These are phyloP conservation scores for Aspergillus transmontanensis DNA, from an alignment of 2,329 filamentous ascomycete genomes.

Conservation along the genomic window DNA sequence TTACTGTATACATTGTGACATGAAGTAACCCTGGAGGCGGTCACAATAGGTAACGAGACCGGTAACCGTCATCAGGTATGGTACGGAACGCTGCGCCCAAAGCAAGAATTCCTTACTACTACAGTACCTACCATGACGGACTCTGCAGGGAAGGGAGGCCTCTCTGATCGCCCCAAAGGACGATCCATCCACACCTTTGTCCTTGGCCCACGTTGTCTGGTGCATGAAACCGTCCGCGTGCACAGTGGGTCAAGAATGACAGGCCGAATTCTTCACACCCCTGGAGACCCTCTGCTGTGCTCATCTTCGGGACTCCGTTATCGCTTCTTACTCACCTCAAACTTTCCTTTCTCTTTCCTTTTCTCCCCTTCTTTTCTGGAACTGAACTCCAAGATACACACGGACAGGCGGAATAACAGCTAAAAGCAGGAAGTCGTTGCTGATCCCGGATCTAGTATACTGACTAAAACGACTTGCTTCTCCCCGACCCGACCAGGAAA, in stretches of 20 bases:
- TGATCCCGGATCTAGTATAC: neutral
- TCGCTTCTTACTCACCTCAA: conserved; percentile 3
- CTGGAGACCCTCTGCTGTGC: conserved; percentile 13
- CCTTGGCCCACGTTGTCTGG: conserved; percentile 43
- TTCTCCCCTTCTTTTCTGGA: conserved; percentile 14
- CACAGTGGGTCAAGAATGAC: conserved; percentile 41
- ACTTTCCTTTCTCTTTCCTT: conserved; percentile 13
- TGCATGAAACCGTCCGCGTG: conserved; percentile 44
- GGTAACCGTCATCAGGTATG: conserved; percentile 1
- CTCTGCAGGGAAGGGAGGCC: conserved; percentile 24
- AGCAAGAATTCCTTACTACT: neutral
- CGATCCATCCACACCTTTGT: conserved; percentile 26
- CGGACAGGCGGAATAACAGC: neutral
- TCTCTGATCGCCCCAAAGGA: conserved; percentile 28
- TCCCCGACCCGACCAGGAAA: neutral
- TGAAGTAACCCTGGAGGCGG: neutral
- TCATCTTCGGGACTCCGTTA: neutral
- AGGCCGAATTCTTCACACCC: conserved; percentile 38
- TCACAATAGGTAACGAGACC: neutral
- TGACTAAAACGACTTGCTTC: neutral
- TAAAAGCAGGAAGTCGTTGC: neutral
- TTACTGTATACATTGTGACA: neutral
- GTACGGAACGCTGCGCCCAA: neutral
- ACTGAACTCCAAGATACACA: neutral
- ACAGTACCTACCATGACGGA: conserved; percentile 12